Conservation (phyloP, 352 stramenopile genomes). For the Nothophytophthora sp. region DNA sequence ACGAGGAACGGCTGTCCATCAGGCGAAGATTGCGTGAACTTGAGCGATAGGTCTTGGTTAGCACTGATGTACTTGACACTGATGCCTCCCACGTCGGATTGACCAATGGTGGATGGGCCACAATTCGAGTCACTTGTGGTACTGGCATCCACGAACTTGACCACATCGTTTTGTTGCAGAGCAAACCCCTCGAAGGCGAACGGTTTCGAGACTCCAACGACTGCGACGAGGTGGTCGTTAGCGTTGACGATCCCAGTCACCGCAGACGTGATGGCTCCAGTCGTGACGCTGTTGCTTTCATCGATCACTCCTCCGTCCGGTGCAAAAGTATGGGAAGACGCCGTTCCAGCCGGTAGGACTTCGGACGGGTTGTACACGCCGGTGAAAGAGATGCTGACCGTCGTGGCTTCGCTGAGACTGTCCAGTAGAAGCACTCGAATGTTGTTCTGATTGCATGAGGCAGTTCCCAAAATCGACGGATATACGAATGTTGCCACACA, state of each 20-base stretch:
- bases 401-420: constrained; percentile 32
- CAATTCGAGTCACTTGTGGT: constrained; percentile 63
- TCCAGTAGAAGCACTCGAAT: constrained; percentile 41
- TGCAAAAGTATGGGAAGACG: constrained; percentile 28
- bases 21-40: constrained; percentile 48
- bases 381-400: constrained; percentile 37
- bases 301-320: constrained; percentile 53
- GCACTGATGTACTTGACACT: constrained; percentile 24
- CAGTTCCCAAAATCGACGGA: constrained; percentile 26
- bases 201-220: constrained; percentile 46
- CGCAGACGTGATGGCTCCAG: constrained; percentile 32
- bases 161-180: constrained; percentile 36
- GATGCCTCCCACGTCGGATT: constrained; percentile 57
- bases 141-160: constrained; percentile 68
- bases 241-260: constrained; percentile 39
- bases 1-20: constrained; percentile 42
- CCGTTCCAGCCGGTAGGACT: constrained; percentile 30
- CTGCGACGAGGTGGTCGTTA: constrained; percentile 48
- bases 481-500: constrained; percentile 38
- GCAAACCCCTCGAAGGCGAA: constrained; percentile 52
- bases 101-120: constrained; percentile 27
- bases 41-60: constrained; percentile 22
- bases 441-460: constrained; percentile 32
- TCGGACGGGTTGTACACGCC: constrained; percentile 47
- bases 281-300: constrained; percentile 30